Conservation (phyloP, 2,329 filamentous ascomycete genomes). For the Trichoderma sp. region DNA sequence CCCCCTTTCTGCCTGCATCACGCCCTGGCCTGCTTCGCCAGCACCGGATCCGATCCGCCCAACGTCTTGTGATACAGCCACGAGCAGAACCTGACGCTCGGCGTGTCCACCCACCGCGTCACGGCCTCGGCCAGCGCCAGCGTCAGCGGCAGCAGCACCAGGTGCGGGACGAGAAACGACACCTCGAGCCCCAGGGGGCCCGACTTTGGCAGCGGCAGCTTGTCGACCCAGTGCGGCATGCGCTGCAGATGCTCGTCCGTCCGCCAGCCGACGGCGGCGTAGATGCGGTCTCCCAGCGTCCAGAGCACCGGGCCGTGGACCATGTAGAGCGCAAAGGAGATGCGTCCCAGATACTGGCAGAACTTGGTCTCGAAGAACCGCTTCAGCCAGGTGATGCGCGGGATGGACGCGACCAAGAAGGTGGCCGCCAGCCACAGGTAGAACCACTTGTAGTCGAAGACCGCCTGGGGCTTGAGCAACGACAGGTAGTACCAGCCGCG, state of each 20-base stretch:
- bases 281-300: slow-evolving; percentile 63
- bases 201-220: slow-evolving; percentile 54
- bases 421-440: slow-evolving; percentile 64
- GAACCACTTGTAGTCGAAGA: slow-evolving; percentile 69
- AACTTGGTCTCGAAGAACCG: slow-evolving; percentile 60
- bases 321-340: slow-evolving; percentile 66
- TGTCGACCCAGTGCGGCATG: slow-evolving; percentile 60
- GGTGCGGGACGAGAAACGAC: slow-evolving; percentile 60
- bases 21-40: slow-evolving; percentile 25
- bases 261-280: slow-evolving; percentile 61
- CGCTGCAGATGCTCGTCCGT: slow-evolving; percentile 52
- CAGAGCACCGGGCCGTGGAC: slow-evolving; percentile 65
- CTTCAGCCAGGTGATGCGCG: slow-evolving; percentile 61
- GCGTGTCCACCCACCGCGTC: slow-evolving; percentile 60
- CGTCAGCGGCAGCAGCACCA: slow-evolving; percentile 62
- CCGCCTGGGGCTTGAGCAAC: slow-evolving; percentile 64
- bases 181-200: slow-evolving; percentile 65
- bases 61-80: slow-evolving; percentile 53
- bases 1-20: not conserved
- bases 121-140: slow-evolving; percentile 60
- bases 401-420: slow-evolving; percentile 57
- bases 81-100: slow-evolving; percentile 58
- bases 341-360: slow-evolving; percentile 63
- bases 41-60: slow-evolving; percentile 17
- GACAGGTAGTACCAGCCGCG: slow-evolving; percentile 65